A percentile compares a stretch with the other conserved stretches of the same genome.
phyloP scores from a whole-genome alignment of 108 stramenopile genomes.

The Epithemia pelagica region DNA sequence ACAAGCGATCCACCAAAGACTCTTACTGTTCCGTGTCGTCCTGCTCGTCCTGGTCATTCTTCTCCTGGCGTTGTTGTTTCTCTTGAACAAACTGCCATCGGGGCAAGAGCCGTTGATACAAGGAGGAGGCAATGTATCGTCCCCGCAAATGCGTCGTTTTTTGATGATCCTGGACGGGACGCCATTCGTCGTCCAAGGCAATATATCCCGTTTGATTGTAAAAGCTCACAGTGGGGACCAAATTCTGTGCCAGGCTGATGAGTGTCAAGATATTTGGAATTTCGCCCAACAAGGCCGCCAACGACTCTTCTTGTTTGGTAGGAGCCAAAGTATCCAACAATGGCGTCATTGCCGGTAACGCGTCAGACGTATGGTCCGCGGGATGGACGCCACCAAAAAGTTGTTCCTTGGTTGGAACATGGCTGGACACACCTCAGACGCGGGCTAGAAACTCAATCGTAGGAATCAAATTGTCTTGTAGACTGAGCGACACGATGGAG shows the following conservation, averaged over 20 bases:
- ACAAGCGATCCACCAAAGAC: constrained; percentile 27
- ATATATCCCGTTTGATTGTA: constrained; percentile 75
- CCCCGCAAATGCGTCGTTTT: constrained; percentile 19
- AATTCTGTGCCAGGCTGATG: constrained; percentile 59
- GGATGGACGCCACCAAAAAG: no score
- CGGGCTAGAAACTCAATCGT: constrained; percentile 52
- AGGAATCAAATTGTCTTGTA: constrained; percentile 48
- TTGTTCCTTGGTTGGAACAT: not conserved
- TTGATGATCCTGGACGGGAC: not conserved
- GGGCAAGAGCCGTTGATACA: constrained; percentile 75
- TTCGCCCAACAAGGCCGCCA: constrained; percentile 36
- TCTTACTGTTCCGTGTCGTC: no score
- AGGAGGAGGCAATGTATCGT: constrained; percentile 72
- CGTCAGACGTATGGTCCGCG: no score
- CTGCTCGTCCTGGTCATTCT: no score
- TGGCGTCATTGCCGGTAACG: not conserved
- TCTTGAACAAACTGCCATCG: constrained; percentile 55
- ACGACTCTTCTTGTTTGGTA: constrained; percentile 1
- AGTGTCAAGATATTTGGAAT: constrained; percentile 73
- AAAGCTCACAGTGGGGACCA: constrained; percentile 67
- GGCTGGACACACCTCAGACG: constrained; percentile 36
- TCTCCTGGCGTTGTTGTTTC: not conserved
- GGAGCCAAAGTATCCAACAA: not conserved
- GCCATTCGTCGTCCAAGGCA: constrained; percentile 41
- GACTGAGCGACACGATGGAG: no score